Base-by-base conservation (phyloP, 2,329 filamentous ascomycete species). In the Colletotrichum spaethianum region DNA sequence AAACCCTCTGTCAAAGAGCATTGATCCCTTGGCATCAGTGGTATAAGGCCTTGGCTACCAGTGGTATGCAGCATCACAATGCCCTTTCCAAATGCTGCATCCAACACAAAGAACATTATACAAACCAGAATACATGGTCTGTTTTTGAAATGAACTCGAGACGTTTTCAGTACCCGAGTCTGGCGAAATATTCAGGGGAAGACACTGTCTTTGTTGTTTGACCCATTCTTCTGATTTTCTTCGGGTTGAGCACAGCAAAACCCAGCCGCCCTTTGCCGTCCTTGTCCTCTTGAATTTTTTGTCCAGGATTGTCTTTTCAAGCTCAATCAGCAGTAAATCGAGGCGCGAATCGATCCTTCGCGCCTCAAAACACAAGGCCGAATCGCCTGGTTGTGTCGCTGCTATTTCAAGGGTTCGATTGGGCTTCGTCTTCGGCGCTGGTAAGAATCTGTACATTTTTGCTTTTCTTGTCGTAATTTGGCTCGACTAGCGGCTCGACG, bases 151-250 rank as follows among this genome's bases (percentile, higher is more conserved):
- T 52, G 5, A 33, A 23, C 31, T 26, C 16, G 33, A 20, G 38
- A 42, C 28, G 57, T 42, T 72, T 72, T 63, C 42, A 38, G 52
- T 20, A 4, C 28, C 26, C 26, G 42, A 26, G 18, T 48, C 26
- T 53, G 38, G 46, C 20, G 18, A 36, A 7, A 33, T 8, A 20
- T 8, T 57, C 68, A 53, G 38, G 56, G n/a, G 33, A 56, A 38
- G 36, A 57, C 28, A 38, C 44, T 4, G 26, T 26, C 63, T 71
- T 67, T 67, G 63, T 71, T 61, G 33, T 33, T 31, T 50, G 40
- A 20, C 33, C 62, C 33, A 23, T 36, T 46, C 18, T 33, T 33
- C 14, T n/a, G 16, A 18, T 28, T 16, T 33, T 52, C 40, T 14
- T 31, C 31, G 38, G 36, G 11, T 50, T 11, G 42, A 28, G 40